These are phyloP conservation scores for Nicotiana knightiana DNA, from an alignment of 257 asterid genomes.

Conservation along the genomic window DNA sequence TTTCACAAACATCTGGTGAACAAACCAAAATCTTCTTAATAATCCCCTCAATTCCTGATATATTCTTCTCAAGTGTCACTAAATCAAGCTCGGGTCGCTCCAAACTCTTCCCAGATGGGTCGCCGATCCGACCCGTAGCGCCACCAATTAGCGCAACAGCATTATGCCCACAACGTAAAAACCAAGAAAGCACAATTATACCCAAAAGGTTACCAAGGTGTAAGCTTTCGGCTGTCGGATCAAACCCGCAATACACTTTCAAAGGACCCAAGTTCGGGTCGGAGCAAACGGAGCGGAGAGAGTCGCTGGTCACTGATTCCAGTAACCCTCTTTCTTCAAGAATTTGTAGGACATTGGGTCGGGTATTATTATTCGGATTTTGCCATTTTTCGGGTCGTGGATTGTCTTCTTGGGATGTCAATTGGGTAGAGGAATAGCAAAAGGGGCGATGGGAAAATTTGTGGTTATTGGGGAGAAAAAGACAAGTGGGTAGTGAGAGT, in stretches of 20 bases:
- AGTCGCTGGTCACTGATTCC: conserved; percentile 63
- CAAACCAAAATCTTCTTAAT: conserved; percentile 33
- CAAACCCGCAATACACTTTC: conserved; percentile 84
- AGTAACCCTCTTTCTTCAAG: conserved; percentile 74
- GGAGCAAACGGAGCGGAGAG: conserved; percentile 32
- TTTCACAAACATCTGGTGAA: not conserved
- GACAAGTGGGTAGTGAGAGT: not conserved
- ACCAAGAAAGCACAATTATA: conserved; percentile 83
- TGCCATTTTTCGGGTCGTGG: not conserved
- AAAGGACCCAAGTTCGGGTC: conserved; percentile 33
- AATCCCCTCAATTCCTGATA: conserved; percentile 38
- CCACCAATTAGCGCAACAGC: conserved; percentile 84
- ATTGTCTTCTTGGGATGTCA: not conserved
- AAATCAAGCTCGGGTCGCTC: conserved; percentile 81
- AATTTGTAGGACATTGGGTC: conserved; percentile 51
- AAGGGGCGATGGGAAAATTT: not conserved
- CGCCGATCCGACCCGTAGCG: conserved; percentile 93
- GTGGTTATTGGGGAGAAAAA: not conserved
- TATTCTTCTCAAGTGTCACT: conserved; percentile 37
- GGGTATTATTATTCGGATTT: not conserved
- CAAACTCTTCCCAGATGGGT: conserved; percentile 77
- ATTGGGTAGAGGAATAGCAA: not conserved
- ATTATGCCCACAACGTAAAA: conserved; percentile 73
- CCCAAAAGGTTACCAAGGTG: conserved; percentile 88
- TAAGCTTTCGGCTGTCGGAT: conserved; percentile 92